Base-by-base conservation (phyloP, 495 filamentous ascomycete genomes). In the Geopyxis carbonaria region DNA sequence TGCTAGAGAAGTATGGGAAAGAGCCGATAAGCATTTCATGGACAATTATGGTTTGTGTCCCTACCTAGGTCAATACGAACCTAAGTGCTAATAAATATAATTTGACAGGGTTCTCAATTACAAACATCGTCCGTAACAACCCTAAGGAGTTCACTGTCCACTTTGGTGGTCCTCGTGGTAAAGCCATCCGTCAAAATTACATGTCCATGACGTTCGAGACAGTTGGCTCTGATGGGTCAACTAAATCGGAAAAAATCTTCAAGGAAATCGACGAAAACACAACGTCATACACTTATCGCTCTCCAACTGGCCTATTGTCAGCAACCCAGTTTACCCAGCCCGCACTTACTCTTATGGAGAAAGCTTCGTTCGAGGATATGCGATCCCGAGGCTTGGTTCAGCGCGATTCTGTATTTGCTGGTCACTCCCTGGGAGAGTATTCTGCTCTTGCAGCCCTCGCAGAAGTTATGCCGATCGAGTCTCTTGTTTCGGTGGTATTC, bases 201-300 rank as follows among this genome's bases (percentile, higher is more conserved):
- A 95, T 95, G 84, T 75, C 86, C 21, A 99, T 99, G 89, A 94
- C 91, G 43, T 95, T 95, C 62, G 91, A 99, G 64, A 83, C 85
- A 4, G 83, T 99, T 24, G 77, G 77, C 31, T 65, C 80, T 5
- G 89, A 99, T 54, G 89, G 89, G 6, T 70, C 72, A 4, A 79
- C 87, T 62, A 94, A 93, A 61, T 93, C 91, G 1, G 89, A 97
- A 65, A 92, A 89, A 64, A 95, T 97, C 55, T 97, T 97, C 75
- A 95, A 95, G 64, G 84, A 89, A 47, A 80, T 95, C 40, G 68
- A 79, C 48, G 87, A 94, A 59, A 76, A 67, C 53, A 94, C 89
- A 0, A 77, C 78, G 1, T 93, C 81, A 0, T 95, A 95, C 66
- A 94, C 89, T 10, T 95, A 95, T 66, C 78, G 82, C 20, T 95